phyloP scores from a whole-genome alignment of 2,329 filamentous ascomycete genomes.

The Magnaporthiopsis rhizophila region DNA sequence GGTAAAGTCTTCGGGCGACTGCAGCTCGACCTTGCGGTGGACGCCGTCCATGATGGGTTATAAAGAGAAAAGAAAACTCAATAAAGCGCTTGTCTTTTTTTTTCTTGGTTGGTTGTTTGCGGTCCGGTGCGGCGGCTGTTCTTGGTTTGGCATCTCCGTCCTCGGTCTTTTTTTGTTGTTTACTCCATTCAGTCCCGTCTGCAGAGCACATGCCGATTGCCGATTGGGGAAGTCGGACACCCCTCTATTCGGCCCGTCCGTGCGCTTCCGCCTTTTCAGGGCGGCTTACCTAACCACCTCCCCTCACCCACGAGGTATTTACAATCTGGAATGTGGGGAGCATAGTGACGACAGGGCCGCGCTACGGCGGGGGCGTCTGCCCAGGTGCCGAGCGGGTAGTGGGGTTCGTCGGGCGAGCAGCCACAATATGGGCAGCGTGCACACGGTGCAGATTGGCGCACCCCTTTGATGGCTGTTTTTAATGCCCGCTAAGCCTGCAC shows the following conservation, averaged over 20 bases:
- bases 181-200: background rate
- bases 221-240: too few species aligned
- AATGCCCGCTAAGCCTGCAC: background rate
- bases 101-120: background rate
- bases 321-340: background rate
- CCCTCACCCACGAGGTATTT: background rate
- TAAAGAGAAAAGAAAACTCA: too few species aligned
- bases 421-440: too few species aligned
- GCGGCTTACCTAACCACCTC: background rate
- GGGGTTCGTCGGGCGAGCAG: background rate
- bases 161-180: background rate
- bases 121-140: background rate
- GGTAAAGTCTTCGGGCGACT: constrained; percentile 63
- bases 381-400: background rate
- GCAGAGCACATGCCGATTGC: too few species aligned
- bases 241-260: background rate
- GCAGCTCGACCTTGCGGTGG: constrained; percentile 73
- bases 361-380: too few species aligned
- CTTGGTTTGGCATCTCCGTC: background rate
- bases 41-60: constrained; percentile 23
- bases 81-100: background rate
- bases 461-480: too few species aligned
- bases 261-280: background rate
- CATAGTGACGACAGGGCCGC: background rate
- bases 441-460: background rate